Evolutionary conservation across 805 yeast species (phyloP).

Genomic region (Hanseniaspora opuntiae): DNA sequence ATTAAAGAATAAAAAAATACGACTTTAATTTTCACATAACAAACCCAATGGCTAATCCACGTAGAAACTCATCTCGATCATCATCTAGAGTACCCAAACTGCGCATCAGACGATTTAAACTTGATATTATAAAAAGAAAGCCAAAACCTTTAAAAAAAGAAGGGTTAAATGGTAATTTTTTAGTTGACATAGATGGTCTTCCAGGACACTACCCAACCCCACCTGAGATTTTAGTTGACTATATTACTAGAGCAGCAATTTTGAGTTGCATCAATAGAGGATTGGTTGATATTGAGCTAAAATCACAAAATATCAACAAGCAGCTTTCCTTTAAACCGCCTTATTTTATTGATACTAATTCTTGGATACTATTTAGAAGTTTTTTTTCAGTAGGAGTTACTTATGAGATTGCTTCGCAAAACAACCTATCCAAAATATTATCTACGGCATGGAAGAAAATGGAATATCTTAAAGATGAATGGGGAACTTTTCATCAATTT

Average conservation of each 20-base stretch:
- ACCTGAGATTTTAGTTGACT: background rate
- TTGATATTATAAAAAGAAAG: background rate
- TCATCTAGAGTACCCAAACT: background rate
- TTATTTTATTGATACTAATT: background rate
- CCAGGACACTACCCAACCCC: background rate
- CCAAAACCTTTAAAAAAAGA: background rate
- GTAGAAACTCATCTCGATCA: background rate
- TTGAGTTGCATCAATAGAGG: slow-evolving; percentile 11
- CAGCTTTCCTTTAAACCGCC: background rate
- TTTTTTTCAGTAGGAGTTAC: background rate
- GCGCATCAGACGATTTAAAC: background rate
- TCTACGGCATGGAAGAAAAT: background rate
- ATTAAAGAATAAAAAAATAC: no score
- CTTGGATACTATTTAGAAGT: slow-evolving; percentile 7
- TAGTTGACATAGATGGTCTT: background rate
- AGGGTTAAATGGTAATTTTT: background rate
- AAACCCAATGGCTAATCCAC: background rate
- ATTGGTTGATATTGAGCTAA: background rate
- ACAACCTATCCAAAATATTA: background rate
- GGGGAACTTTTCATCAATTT: background rate
- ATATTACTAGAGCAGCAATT: background rate
- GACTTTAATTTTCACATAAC: background rate
- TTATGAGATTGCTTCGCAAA: background rate
- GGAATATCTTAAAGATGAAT: background rate
- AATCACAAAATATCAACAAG: background rate